Conservation (phyloP, 1,139 yeast species). For the Suhomyces taliae region DNA sequence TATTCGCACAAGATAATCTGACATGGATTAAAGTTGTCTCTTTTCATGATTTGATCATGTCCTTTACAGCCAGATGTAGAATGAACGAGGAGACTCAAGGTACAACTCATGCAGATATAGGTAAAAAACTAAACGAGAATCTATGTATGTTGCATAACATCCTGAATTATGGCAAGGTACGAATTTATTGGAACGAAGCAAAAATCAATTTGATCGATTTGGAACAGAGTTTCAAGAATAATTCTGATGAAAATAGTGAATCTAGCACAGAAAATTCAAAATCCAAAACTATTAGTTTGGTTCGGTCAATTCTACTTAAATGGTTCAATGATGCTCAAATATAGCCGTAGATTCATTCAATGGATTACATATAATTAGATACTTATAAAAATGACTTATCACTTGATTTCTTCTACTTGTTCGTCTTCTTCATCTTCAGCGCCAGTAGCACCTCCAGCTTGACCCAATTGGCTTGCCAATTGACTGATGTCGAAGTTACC, state of each 20-base stretch:
- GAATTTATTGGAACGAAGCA: neutral
- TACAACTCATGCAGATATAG: neutral
- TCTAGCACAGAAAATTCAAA: too few relatives aligned
- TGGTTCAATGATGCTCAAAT: neutral
- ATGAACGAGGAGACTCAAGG: neutral
- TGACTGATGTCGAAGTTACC: slow-evolving; percentile 33
- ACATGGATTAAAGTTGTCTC: neutral
- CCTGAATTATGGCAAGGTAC: neutral
- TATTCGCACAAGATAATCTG: neutral
- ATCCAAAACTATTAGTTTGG: neutral
- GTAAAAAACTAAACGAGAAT: neutral
- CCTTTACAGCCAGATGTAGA: neutral
- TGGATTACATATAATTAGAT: neutral
- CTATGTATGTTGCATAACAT: slow-evolving; percentile 1
- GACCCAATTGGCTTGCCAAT: slow-evolving; percentile 48
- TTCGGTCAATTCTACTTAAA: neutral
- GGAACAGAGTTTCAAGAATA: neutral
- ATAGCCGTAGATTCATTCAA: neutral
- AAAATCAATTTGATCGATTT: neutral
- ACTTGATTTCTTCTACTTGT: slow-evolving; percentile 25
- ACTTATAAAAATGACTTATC: neutral
- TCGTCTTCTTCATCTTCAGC: slow-evolving; percentile 31
- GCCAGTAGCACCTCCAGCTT: slow-evolving; percentile 34
- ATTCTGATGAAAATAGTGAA: neutral
- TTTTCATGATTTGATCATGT: neutral